phyloP scores from a whole-genome alignment of 1,139 yeast species.

The Wickerhamomyces sp. region DNA sequence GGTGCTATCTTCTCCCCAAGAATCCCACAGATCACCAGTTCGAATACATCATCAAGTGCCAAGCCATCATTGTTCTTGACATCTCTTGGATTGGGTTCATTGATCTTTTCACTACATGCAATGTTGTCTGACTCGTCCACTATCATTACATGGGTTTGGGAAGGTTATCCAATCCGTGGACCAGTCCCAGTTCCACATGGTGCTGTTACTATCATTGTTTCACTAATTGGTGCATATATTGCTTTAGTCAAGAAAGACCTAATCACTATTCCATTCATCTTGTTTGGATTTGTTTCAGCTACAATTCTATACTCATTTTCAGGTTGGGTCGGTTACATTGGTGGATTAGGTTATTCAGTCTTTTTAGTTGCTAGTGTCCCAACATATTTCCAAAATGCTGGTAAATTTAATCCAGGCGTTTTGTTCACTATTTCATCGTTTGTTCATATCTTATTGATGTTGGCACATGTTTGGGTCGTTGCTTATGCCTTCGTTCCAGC shows the following conservation, averaged over 20 bases:
- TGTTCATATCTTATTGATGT: constrained; percentile 48
- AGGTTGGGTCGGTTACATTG: constrained; percentile 83
- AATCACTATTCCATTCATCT: constrained; percentile 21
- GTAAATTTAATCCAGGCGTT: constrained; percentile 54
- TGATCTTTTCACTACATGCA: constrained; percentile 68
- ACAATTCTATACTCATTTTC: constrained; percentile 42
- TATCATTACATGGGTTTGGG: constrained; percentile 88
- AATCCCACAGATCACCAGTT: constrained; percentile 8
- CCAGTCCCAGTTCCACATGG: constrained; percentile 93
- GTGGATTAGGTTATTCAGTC: constrained; percentile 62
- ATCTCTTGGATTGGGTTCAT: constrained; percentile 72
- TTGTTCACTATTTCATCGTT: constrained; percentile 56
- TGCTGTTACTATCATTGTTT: constrained; percentile 53
- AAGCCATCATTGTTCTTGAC: constrained; percentile 36
- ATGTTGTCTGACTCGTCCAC: constrained; percentile 81
- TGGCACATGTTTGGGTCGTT: constrained; percentile 93
- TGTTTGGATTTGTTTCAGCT: constrained; percentile 25
- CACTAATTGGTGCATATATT: constrained; percentile 52
- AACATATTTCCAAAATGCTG: constrained; percentile 50
- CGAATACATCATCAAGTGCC: constrained; percentile 13
- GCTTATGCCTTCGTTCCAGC: constrained; percentile 98
- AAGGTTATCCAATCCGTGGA: constrained; percentile 82
- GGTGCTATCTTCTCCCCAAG: constrained; percentile 53
- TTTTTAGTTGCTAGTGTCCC: constrained; percentile 67
- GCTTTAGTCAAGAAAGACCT: constrained; percentile 30